These are phyloP conservation scores for Fusarium tjaetaba DNA, from an alignment of 2,329 filamentous ascomycete genomes.

Conservation along the genomic window DNA sequence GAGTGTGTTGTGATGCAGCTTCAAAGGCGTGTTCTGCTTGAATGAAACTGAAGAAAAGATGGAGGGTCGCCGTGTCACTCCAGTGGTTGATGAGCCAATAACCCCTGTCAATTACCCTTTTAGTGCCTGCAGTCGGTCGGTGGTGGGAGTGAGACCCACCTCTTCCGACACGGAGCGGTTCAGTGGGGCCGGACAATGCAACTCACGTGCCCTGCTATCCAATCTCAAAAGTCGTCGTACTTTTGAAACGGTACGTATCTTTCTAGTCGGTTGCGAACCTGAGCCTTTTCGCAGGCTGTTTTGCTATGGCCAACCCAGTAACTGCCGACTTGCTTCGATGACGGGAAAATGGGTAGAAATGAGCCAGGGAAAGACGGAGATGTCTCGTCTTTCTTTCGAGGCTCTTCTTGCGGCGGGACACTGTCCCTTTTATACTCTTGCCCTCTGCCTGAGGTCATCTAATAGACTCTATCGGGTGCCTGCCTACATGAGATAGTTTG, in stretches of 20 bases:
- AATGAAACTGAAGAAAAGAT: constrained; percentile 10
- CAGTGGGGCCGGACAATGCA: not conserved
- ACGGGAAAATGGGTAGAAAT: constrained; percentile 28
- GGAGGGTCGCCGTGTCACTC: constrained; percentile 37
- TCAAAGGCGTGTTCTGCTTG: constrained; percentile 19
- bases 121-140: constrained; percentile 29
- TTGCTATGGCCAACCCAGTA: constrained; percentile 37
- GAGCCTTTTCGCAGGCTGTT: constrained; percentile 28
- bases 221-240: not conserved
- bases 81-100: constrained; percentile 25
- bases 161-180: constrained; percentile 14
- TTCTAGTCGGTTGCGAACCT: constrained; percentile 28
- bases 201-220: constrained; percentile 20
- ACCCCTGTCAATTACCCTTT: constrained; percentile 21
- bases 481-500: not conserved
- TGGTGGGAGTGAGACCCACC: constrained; percentile 10
- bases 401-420: constrained; percentile 25
- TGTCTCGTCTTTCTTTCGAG: constrained; percentile 26
- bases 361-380: constrained; percentile 17
- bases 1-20: constrained; percentile 24
- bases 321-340: constrained; percentile 34
- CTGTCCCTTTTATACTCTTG: constrained; percentile 43
- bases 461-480: constrained; percentile 1
- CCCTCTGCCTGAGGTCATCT: constrained; percentile 36
- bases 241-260: constrained; percentile 34